Evolutionary conservation across 1,284 basidiomycete genomes (phyloP).

Genomic region (Vanrija pseudolonga): DNA sequence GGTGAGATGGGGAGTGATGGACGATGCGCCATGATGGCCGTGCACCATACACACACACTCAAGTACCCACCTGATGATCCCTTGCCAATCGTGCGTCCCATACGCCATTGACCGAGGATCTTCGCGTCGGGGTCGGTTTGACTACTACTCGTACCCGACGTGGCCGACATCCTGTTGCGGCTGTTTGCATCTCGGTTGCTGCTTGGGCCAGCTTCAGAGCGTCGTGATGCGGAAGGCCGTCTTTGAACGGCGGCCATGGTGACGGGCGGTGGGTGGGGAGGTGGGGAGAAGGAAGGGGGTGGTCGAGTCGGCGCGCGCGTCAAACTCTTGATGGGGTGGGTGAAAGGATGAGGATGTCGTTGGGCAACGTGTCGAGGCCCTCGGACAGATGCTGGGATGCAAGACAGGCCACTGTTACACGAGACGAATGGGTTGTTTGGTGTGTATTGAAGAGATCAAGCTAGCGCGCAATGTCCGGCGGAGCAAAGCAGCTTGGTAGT

Average conservation of each 20-base stretch:
- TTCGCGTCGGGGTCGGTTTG: conserved; percentile 45
- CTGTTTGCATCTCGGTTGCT: background rate
- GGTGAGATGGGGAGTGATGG: background rate
- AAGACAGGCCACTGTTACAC: background rate
- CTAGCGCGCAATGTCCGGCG: too few species aligned
- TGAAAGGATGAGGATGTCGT: background rate
- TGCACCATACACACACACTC: too few species aligned
- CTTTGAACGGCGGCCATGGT: conserved; percentile 9
- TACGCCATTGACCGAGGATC: conserved; percentile 81
- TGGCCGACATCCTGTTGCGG: conserved; percentile 14
- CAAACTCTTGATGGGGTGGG: too few species aligned
- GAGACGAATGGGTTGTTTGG: background rate
- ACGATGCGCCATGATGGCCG: background rate
- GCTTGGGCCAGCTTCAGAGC: conserved; percentile 5
- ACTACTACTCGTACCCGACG: conserved; percentile 12
- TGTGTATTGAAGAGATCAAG: background rate
- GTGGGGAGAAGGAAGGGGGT: background rate
- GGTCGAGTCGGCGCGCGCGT: background rate
- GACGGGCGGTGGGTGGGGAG: background rate
- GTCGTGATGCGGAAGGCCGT: conserved; percentile 4
- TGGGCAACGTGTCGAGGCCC: too few species aligned
- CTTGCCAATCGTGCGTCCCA: conserved; percentile 85
- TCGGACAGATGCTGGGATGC: background rate
- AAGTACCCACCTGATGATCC: conserved; percentile 72
- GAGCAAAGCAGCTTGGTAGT: too few species aligned